A percentile compares a stretch with the other conserved stretches of the same genome.
Conservation (phyloP, 1,139 yeast species). For the Suhomyces chickasaworum region DNA sequence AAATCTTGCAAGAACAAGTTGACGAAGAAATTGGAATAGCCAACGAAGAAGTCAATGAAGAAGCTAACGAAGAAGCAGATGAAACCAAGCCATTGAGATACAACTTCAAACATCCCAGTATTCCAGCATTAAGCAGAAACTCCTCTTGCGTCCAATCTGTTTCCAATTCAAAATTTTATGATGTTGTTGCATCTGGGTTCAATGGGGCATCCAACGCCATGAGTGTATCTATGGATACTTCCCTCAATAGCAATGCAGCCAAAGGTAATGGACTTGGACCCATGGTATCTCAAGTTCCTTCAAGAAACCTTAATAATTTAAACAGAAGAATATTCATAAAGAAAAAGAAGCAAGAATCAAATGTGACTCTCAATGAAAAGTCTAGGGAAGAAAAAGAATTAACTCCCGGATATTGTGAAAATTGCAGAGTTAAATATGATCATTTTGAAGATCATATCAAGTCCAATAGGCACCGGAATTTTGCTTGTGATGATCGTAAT, state of each 20-base stretch:
- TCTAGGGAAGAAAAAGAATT: constrained; percentile 31
- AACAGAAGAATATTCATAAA: constrained; percentile 54
- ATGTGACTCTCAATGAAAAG: constrained; percentile 6
- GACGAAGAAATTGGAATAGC: not conserved
- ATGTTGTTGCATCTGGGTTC: constrained; percentile 81
- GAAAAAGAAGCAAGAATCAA: constrained; percentile 30
- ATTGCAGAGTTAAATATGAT: constrained; percentile 85
- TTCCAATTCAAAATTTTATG: constrained; percentile 51
- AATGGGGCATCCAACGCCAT: constrained; percentile 59
- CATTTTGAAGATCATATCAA: constrained; percentile 75
- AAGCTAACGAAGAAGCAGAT: constrained; percentile 6
- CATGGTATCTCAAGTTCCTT: constrained; percentile 63
- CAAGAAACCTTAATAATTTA: constrained; percentile 63
- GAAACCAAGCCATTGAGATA: constrained; percentile 12
- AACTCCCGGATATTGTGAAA: constrained; percentile 84
- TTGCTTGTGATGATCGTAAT: constrained; percentile 73
- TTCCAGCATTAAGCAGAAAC: constrained; percentile 26
- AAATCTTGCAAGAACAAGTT: not conserved
- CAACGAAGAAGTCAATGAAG: constrained; percentile 1
- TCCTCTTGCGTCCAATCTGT: constrained; percentile 28
- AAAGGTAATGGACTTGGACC: constrained; percentile 75
- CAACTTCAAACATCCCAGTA: constrained; percentile 16
- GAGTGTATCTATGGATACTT: constrained; percentile 47
- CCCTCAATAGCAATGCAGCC: constrained; percentile 37
- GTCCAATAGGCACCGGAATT: constrained; percentile 73